Evolutionary conservation across 371 early-diverging fungal species (phyloP), one percentile per base, ranked within the genome.

Genomic region (Cokeromyces recurvatus): DNA sequence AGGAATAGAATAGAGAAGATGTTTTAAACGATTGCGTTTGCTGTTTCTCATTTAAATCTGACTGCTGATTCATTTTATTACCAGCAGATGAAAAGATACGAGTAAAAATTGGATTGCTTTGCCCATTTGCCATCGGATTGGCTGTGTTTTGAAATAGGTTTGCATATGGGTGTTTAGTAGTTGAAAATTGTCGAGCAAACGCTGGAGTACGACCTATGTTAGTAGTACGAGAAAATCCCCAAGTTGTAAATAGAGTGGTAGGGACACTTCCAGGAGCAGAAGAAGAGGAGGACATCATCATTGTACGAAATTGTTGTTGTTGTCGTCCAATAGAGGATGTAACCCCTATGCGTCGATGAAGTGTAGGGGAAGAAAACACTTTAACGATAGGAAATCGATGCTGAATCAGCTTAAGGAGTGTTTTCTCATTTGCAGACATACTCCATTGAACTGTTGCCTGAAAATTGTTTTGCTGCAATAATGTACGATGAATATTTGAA

Each of bases 31-130:
- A n/a, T n/a, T 40, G 36, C 4, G 6, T 34, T n/a, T n/a, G n/a
- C n/a, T 40, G 25, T 22, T 42, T 43, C 16, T 54, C 54, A 4
- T 17, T 20, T 22, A 32, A 14, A 12, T 32, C 16, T 15, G 53
- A n/a, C n/a, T n/a, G 44, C 15, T 34, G 46, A 15, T 40, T 42
- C 43, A 54, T 39, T 17, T 50, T 54, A 8, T 44, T 44, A 4
- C 51, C 52, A 3, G 51, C 53, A 14, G 62, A 53, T 21, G 62
- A 52, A 23, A 61, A 61, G 25, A 61, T 55, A 19, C 62, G 62
- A 46, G 62, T 49, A 4, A 55, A 43, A 25, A 61, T 41, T 15
- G 47, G 32, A 38, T 48, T 60, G 17, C 49, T 32, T 16, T 48
- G 53, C n/a, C 40, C 45, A 35, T 23, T 32, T 7, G 46, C 38